phyloP scores from a whole-genome alignment of 768 basidiomycete species.

The Trametopsis cervina region DNA sequence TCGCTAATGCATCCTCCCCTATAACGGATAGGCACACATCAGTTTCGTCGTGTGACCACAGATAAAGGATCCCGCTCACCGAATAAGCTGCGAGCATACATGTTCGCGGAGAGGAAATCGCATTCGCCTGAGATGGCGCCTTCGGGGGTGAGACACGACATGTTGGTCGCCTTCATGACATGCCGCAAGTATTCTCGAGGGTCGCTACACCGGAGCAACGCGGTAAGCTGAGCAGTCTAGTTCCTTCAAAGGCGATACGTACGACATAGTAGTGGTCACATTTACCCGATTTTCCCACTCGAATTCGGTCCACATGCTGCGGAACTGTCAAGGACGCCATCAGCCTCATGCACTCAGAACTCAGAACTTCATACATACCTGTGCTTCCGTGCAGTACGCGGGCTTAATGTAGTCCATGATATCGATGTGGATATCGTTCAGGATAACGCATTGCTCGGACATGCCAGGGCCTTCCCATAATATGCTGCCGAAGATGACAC shows the following conservation, averaged over 20 bases:
- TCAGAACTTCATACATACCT: conserved; percentile 42
- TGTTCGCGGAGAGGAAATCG: conserved; percentile 93
- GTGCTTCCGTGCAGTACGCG: conserved; percentile 90
- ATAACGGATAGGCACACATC: background rate
- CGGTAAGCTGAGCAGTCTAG: too few species aligned
- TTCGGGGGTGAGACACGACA: conserved; percentile 93
- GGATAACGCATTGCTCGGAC: conserved; percentile 84
- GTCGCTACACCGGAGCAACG: conserved; percentile 45
- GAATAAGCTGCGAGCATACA: conserved; percentile 93
- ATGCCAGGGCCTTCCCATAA: conserved; percentile 91
- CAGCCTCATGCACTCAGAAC: background rate
- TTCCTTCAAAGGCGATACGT: conserved; percentile 35
- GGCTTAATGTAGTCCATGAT: conserved; percentile 99
- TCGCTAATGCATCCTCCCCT: conserved; percentile 97
- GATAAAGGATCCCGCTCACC: conserved; percentile 44
- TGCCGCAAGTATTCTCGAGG: conserved; percentile 88
- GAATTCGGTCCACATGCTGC: conserved; percentile 99
- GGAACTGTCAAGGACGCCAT: conserved; percentile 49
- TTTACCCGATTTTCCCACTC: conserved; percentile 99
- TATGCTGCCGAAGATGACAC: conserved; percentile 97
- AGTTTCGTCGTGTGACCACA: conserved; percentile 2
- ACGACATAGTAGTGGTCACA: conserved; percentile 79
- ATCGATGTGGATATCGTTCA: conserved; percentile 97
- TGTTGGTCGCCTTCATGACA: conserved; percentile 95
- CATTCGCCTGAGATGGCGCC: conserved; percentile 88